Evolutionary conservation across 1,284 basidiomycete genomes (phyloP).

Genomic region (Ceratobasidium sp.): DNA sequence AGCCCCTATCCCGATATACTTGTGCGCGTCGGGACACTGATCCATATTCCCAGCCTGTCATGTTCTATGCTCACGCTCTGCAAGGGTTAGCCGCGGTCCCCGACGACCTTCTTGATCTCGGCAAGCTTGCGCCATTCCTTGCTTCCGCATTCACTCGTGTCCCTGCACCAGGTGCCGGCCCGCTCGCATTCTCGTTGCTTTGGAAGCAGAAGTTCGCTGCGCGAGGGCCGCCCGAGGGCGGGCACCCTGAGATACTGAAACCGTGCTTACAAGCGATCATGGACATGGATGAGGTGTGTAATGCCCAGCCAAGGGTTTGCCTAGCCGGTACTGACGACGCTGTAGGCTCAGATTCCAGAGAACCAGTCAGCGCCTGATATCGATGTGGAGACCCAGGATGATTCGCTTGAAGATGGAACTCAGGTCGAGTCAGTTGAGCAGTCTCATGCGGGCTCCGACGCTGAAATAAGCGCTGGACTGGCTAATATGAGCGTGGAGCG

Average conservation of each 20-base stretch:
- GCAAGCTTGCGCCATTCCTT: conserved; percentile 45
- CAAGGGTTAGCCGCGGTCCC: conserved; percentile 28
- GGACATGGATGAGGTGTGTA: conserved; percentile 27
- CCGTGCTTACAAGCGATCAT: conserved; percentile 33
- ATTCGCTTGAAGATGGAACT: not conserved
- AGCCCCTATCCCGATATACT: not conserved
- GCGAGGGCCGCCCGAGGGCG: conserved; percentile 6
- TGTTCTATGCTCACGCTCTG: conserved; percentile 40
- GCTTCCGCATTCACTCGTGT: conserved; percentile 42
- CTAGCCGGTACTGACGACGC: not conserved
- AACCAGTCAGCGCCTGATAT: conserved; percentile 6
- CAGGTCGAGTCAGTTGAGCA: conserved; percentile 10
- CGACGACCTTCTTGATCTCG: conserved; percentile 33
- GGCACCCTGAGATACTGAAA: conserved; percentile 34
- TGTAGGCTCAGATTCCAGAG: conserved; percentile 5
- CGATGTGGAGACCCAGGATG: not conserved
- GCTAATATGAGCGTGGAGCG: conserved; percentile 19
- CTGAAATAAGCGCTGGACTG: not conserved
- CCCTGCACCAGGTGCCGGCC: conserved; percentile 38
- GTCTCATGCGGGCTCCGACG: too few species aligned
- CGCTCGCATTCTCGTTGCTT: conserved; percentile 40
- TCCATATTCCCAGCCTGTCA: conserved; percentile 13
- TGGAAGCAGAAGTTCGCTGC: conserved; percentile 39
- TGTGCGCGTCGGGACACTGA: not conserved
- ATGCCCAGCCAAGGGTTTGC: not conserved